phyloP scores from a whole-genome alignment of 345 rosid species.

The Syzygium aqueum region DNA sequence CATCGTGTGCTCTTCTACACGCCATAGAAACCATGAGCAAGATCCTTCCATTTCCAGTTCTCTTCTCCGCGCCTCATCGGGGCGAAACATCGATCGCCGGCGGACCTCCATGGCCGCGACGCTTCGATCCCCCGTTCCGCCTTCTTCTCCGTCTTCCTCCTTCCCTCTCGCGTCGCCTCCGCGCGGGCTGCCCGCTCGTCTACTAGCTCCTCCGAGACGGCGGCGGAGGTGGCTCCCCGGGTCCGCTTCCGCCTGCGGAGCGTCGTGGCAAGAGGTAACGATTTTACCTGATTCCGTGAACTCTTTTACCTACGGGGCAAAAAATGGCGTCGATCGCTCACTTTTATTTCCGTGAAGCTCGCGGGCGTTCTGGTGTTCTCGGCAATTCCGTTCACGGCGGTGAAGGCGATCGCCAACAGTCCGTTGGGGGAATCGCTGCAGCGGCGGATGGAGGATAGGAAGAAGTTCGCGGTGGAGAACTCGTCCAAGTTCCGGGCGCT shows the following conservation, averaged over 20 bases:
- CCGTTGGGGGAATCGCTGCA: conserved; percentile 69
- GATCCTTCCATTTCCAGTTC: background rate
- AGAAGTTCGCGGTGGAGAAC: conserved; percentile 49
- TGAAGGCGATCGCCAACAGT: conserved; percentile 90
- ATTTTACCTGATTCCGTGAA: background rate
- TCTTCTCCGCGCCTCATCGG: background rate
- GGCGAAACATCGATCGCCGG: background rate
- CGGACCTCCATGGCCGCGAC: background rate
- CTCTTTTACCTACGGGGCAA: background rate
- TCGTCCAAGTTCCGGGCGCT: conserved; percentile 51
- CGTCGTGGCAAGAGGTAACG: conserved; percentile 83
- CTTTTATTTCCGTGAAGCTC: conserved; percentile 29
- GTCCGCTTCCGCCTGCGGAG: conserved; percentile 38
- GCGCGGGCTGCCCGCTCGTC: background rate
- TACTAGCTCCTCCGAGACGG: background rate
- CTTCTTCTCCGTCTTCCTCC: conserved; percentile 13
- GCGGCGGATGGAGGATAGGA: conserved; percentile 52
- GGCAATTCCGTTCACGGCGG: conserved; percentile 84
- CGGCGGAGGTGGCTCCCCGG: background rate
- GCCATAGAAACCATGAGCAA: background rate
- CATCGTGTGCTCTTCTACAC: background rate
- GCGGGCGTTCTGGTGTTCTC: conserved; percentile 88
- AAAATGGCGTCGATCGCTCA: background rate
- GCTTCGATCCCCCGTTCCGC: background rate
- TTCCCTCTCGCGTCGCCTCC: conserved; percentile 12